Base-by-base conservation (phyloP, 2,329 filamentous ascomycete species). In the Penicillium sp. region DNA sequence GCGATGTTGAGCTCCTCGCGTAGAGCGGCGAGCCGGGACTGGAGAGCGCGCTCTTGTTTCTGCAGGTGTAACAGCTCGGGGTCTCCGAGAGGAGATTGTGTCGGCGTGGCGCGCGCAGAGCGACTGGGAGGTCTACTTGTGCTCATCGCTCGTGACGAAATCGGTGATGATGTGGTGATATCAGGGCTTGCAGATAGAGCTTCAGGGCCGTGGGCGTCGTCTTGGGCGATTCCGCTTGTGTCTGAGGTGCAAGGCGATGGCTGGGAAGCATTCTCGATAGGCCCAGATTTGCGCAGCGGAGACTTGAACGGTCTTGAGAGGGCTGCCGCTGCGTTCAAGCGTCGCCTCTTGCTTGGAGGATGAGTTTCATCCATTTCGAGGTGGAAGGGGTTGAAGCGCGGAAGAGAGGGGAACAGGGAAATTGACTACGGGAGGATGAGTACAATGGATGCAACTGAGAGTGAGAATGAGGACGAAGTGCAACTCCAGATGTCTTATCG, bases 281-380 rank as follows among this genome's bases (percentile, higher is more conserved):
- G 50, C 19, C 50, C 41, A 14, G 79, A 77, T 39, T 78, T 81
- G 64, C 82, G 84, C 60, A 89, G 82, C 14, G 88, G 89, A 47
- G 89, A 91, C 64, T 88, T 87, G 77, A 92, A 92, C 0, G 89
- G 89, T 70, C 87, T 89, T 61, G 83, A 82, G 50, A 91, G 82
- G 6, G 83, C 83, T n/a, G 79, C 80, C 22, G 81, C 76, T 40
- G 84, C 82, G 46, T 87, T 82, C 62, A 89, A 77, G 63, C 86
- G 85, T 60, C 88, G 86, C 51, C 87, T 84, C 77, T 90, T 90
- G 58, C 79, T 79, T 57, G 82, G 76, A 55, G 61, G 60, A 7
- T 55, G 60, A 14, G 59, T 22, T 27, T 63, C 60, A 36, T 60
- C 50, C 68, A 70, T 70, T 37, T 39, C 37, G 40, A 46, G 36